Evolutionary conservation across 768 basidiomycete genomes (phyloP), one percentile per base, ranked within the genome.

Genomic region (Hygrocybe coccinea): DNA sequence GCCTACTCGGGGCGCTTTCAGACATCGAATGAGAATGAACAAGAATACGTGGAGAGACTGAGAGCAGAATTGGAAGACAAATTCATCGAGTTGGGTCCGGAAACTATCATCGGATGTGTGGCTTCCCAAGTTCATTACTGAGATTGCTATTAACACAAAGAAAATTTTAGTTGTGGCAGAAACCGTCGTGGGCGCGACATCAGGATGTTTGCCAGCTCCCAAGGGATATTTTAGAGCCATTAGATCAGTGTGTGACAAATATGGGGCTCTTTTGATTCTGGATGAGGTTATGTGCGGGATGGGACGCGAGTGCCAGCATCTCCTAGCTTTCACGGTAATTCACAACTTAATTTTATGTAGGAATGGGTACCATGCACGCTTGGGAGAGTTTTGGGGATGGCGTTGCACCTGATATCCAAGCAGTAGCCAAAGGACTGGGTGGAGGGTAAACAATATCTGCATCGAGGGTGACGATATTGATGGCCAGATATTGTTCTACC

Each of bases 381-480:
- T 94, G 91, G 92, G 79, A 94, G 64, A 86, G 82, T 39, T 85
- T 84, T 60, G 89, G 89, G 35, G 89, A 92, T 62, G 85, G 84
- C 22, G 81, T 76, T 36, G 72, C 82, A 14, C 92, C 93, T 38
- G 92, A 95, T 70, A 76, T 95, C 29, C 91, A 95, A 70, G 88
- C 89, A 6, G 78, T 94, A 29, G 93, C 91, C 1, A 95, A 95
- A 68, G 91, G 92, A 12, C 80, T 95, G 6, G 91, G 90, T 47
- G 92, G 91, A 70, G 92, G 92, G 84, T 90, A 67, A 61, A 79
- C 65, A 33, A 19, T 55, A 46, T 46, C 12, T 12, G 22, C n/a
- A 17, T 11, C 5, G 12, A 5, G 14, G 8, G 24, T 15, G 12
- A 12, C 44, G n/a, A 9, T 17, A 17, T 10, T n/a, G 34, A n/a